Evolutionary conservation across 106 monocot species (phyloP).

Genomic region (Agapanthus africanus): DNA sequence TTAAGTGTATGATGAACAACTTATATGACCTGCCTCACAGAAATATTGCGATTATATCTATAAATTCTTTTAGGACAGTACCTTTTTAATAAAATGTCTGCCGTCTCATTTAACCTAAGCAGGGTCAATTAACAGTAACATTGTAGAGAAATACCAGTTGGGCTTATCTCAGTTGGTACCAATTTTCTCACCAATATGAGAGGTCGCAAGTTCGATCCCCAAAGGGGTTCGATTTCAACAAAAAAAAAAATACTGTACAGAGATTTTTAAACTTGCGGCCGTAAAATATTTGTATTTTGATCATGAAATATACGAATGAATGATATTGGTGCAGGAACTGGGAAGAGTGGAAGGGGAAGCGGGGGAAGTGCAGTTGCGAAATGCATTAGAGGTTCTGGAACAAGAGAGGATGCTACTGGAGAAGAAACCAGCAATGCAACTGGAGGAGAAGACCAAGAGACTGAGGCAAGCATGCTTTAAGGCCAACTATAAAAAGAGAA

Average conservation of each 20-base stretch:
- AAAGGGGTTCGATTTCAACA: neutral
- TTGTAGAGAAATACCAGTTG: no score
- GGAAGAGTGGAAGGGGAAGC: slow-evolving; percentile 23
- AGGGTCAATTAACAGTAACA: no score
- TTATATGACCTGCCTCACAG: neutral
- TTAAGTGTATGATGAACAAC: neutral
- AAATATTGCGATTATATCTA: neutral
- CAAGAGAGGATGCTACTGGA: slow-evolving; percentile 50
- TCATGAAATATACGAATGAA: neutral
- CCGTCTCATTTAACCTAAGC: neutral
- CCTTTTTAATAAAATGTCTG: neutral
- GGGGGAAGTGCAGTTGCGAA: slow-evolving; percentile 32
- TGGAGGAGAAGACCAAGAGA: slow-evolving; percentile 68
- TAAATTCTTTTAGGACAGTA: neutral
- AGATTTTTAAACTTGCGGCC: neutral
- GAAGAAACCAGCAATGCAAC: slow-evolving; percentile 34
- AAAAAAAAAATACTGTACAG: neutral
- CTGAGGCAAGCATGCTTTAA: slow-evolving; percentile 87
- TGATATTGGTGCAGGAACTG: slow-evolving; percentile 30
- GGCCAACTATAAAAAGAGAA: slow-evolving; percentile 83
- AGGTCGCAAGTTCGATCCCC: neutral
- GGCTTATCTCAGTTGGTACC: no score
- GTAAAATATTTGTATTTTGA: neutral
- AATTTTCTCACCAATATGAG: no score
- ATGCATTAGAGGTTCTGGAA: slow-evolving; percentile 47